These are phyloP conservation scores for Piper longum DNA, from an alignment of 164 flowering plant genomes.

Conservation along the genomic window DNA sequence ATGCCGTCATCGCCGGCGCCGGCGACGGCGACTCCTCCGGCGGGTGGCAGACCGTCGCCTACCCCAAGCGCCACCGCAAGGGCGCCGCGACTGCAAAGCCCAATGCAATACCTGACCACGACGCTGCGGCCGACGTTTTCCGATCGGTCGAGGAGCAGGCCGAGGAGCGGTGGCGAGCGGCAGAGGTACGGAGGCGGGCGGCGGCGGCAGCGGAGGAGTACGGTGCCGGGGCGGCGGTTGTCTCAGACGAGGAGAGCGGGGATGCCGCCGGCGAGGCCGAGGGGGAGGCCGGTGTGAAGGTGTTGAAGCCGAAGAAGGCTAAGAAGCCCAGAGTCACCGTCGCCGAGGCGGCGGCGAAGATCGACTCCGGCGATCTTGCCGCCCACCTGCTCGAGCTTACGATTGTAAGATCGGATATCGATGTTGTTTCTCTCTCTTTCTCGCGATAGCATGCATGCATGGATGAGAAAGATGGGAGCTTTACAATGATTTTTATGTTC, in stretches of 20 bases:
- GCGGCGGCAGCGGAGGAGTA: constrained; percentile 4
- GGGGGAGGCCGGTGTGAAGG: constrained; percentile 12
- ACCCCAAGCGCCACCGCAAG: constrained; percentile 38
- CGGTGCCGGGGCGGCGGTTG: not conserved
- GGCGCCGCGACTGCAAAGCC: not conserved
- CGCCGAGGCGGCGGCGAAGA: constrained; percentile 33
- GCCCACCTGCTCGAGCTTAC: constrained; percentile 38
- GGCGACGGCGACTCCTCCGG: too few relatives aligned
- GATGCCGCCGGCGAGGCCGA: constrained; percentile 5
- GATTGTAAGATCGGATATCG: constrained; percentile 22
- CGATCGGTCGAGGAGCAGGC: constrained; percentile 25
- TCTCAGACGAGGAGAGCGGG: constrained; percentile 11
- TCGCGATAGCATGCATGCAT: not conserved
- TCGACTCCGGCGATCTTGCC: constrained; percentile 29
- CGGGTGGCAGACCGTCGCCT: constrained; percentile 69
- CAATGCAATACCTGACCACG: constrained; percentile 1
- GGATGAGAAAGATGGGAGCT: not conserved
- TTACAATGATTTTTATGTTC: not conserved
- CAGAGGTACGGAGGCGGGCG: constrained; percentile 20
- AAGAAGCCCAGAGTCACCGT: constrained; percentile 38
- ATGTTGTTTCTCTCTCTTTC: constrained; percentile 4
- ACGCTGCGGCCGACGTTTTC: constrained; percentile 14
- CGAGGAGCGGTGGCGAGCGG: constrained; percentile 18
- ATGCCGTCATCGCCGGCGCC: not conserved
- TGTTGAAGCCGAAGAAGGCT: constrained; percentile 27